phyloP scores from a whole-genome alignment of 805 yeast genomes.

The Candida easanensis region DNA sequence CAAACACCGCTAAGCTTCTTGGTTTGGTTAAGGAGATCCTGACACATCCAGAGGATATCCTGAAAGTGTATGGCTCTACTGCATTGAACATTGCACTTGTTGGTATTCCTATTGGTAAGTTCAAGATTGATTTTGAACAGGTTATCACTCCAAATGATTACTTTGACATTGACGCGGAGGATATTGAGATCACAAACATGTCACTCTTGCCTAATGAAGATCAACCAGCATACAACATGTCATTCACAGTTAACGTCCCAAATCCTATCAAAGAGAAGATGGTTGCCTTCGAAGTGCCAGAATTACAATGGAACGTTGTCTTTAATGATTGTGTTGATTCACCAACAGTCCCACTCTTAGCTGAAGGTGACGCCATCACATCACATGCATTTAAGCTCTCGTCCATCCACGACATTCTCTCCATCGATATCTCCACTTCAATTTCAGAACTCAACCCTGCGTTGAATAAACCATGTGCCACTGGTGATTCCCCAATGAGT shows the following conservation, averaged over 20 bases:
- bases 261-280: slow-evolving; percentile 22
- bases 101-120: slow-evolving; percentile 30
- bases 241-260: slow-evolving; percentile 16
- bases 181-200: slow-evolving; percentile 25
- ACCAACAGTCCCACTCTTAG: slow-evolving; percentile 31
- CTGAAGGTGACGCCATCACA: slow-evolving; percentile 5
- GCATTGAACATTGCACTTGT: slow-evolving; percentile 32
- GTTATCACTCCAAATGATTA: slow-evolving; percentile 26
- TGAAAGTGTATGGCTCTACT: slow-evolving; percentile 35
- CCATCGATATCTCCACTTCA: slow-evolving; percentile 11
- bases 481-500: slow-evolving; percentile 16
- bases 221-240: slow-evolving; percentile 24
- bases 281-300: slow-evolving; percentile 31
- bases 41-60: slow-evolving; percentile 29
- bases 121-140: slow-evolving; percentile 32
- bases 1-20: slow-evolving; percentile 32
- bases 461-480: slow-evolving; percentile 2
- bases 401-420: slow-evolving; percentile 12
- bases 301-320: slow-evolving; percentile 34
- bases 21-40: slow-evolving; percentile 33
- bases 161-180: slow-evolving; percentile 19
- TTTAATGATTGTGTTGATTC: slow-evolving; percentile 35
- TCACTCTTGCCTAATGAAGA: slow-evolving; percentile 22
- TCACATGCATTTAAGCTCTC: slow-evolving; percentile 16
- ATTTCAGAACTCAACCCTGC: slow-evolving; percentile 9